Conservation (phyloP, 78 protist genomes). For the Monocercomonoides exilis region DNA sequence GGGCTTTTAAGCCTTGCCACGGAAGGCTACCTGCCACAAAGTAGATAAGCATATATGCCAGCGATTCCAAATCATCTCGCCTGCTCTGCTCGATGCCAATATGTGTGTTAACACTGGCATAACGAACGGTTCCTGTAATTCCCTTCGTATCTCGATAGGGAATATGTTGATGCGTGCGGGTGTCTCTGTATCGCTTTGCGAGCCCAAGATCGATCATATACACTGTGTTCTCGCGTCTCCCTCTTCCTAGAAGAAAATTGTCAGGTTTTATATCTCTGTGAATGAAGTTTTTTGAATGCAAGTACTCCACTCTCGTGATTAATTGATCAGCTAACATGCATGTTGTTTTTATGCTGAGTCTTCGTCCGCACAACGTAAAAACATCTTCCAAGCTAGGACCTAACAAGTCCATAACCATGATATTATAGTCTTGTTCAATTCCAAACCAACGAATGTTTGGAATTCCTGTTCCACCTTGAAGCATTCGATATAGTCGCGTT, state of each 20-base stretch:
- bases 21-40: slow-evolving; percentile 56
- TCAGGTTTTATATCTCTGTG: no score
- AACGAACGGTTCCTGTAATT: no score
- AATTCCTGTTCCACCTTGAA: slow-evolving; percentile 61
- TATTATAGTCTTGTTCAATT: slow-evolving; percentile 77
- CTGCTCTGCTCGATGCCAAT: slow-evolving; percentile 63
- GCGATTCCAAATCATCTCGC: slow-evolving; percentile 84
- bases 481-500: not conserved
- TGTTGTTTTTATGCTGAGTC: slow-evolving; percentile 71
- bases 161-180: slow-evolving; percentile 73
- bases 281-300: slow-evolving; percentile 74
- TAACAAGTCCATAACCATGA: slow-evolving; percentile 84
- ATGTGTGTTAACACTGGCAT: no score
- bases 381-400: no score
- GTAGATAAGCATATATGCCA: slow-evolving; percentile 63
- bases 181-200: slow-evolving; percentile 85
- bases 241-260: slow-evolving; percentile 86
- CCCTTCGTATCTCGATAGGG: no score
- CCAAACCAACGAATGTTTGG: slow-evolving; percentile 92
- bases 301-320: slow-evolving; percentile 43
- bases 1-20: slow-evolving; percentile 75
- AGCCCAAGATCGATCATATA: no score
- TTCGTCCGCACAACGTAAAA: slow-evolving; percentile 77
- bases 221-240: slow-evolving; percentile 41
- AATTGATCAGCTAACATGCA: slow-evolving; percentile 88